Base-by-base conservation (phyloP, 306 rosid species). In the Crataegus laevigata region DNA sequence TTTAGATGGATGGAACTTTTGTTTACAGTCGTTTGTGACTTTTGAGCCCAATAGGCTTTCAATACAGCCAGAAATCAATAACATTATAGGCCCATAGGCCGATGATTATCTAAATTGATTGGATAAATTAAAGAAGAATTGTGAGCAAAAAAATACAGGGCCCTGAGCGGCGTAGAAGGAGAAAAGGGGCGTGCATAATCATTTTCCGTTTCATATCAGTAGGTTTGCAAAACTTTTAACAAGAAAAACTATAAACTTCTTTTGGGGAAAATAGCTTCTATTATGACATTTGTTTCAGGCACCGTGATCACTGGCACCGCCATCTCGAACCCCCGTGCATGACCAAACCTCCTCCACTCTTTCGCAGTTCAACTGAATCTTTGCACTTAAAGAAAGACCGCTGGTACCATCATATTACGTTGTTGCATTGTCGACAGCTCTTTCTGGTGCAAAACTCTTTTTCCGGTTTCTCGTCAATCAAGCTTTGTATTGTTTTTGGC, bases 401-500 rank as follows among this genome's bases (percentile, higher is more conserved):
- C 25, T 22, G 38, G 17, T 24, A 25, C 54, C 15, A 72, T 52
- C 68, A 9, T 15, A 14, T 61, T 36, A 38, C 40, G 83, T 64
- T 11, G 76, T 75, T 61, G 83, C 73, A 43, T 36, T 60, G 77
- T 43, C 40, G 75, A 25, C 45, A 10, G 57, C 24, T 19, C 66
- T 81, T 29, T 71, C 74, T 32, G 45, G 73, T 63, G 72, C 61
- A 30, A 63, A 73, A 34, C 70, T 59, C 7, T n/a, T 54, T 62
- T 57, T 73, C 61, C 0, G 67, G 75, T 55, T 18, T 77, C 71
- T 75, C 66, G 66, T 74, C 79, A 36, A 74, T 80, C 69, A 76
- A 58, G 75, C 72, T 88, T 68, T 68, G 83, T 30, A 71, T 77
- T 77, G 82, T 63, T 77, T 80, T 74, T 75, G 47, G 64, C 57